phyloP scores from a whole-genome alignment of 495 filamentous ascomycete species.

The Hyaloscypha bicolor region DNA sequence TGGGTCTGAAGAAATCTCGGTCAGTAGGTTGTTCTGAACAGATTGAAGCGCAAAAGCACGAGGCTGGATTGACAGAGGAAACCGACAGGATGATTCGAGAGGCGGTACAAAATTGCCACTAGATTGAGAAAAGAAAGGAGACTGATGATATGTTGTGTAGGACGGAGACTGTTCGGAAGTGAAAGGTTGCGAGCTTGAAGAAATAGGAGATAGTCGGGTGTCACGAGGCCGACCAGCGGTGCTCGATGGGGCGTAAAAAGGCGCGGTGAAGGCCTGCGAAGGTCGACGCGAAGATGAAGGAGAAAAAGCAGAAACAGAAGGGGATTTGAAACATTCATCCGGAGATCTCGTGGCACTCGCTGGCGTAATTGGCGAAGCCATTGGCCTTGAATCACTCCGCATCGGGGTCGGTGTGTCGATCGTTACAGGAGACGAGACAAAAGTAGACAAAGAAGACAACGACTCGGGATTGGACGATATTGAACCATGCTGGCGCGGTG shows the following conservation, averaged over 20 bases:
- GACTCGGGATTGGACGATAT: conserved; percentile 31
- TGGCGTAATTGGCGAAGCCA: conserved; percentile 39
- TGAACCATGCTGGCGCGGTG: conserved; percentile 33
- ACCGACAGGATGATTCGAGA: conserved; percentile 64
- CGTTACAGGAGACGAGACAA: conserved; percentile 36
- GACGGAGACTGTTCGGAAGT: conserved; percentile 21
- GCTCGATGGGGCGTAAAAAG: conserved; percentile 29
- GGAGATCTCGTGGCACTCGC: conserved; percentile 33
- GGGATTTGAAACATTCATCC: conserved; percentile 51
- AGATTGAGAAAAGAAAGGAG: conserved; percentile 59
- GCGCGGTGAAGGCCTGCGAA: conserved; percentile 33
- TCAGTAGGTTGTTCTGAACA: conserved; percentile 21
- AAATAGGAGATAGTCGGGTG: conserved; percentile 20
- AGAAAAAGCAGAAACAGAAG: conserved; percentile 51
- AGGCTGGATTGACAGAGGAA: conserved; percentile 45
- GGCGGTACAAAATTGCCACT: conserved; percentile 63
- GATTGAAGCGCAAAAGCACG: conserved; percentile 11
- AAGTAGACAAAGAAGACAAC: conserved; percentile 39
- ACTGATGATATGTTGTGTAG: conserved; percentile 34
- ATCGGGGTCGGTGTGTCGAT: conserved; percentile 36
- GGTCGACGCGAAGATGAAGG: conserved; percentile 31
- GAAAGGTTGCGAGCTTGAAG: conserved; percentile 23
- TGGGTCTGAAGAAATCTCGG: conserved; percentile 23
- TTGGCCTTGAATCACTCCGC: conserved; percentile 22
- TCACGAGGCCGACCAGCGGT: conserved; percentile 29